Base-by-base conservation (phyloP, 306 rosid genomes). In the Hippophae rhamnoides region DNA sequence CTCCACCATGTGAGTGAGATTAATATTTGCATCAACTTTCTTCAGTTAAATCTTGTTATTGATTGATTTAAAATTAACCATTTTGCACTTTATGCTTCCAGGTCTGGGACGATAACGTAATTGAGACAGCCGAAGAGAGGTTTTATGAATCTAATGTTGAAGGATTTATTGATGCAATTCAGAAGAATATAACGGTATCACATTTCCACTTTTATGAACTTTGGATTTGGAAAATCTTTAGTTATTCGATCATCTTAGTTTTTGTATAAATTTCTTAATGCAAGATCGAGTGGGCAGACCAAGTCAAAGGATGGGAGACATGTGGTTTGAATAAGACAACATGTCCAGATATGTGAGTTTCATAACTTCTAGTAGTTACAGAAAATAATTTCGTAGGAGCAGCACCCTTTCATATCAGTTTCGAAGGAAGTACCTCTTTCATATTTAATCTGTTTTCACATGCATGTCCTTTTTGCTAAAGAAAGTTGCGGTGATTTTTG, bases 71-170 rank as follows among this genome's bases (percentile, higher is more conserved):
- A 23, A 10, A 10, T 27, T 43, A 48, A 56, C 43, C 50, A 48
- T 51, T 3, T n/a, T 10, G 52, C 23, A 13, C 13, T 8, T 9
- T 10, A 40, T 44, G 57, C 43, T 9, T 54, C 5, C 71, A 89
- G 95, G 26, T 86, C n/a, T 89, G 97, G 97, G 95, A 89, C 63
- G 31, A 10, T 61, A 82, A 58, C 80, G 87, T 90, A 63, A 72
- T 87, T 52, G 87, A 82, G 64, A 90, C 97, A 9, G 75, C 84
- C 41, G 70, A 84, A 66, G 81, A 70, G 67, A 77, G 82, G 55
- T 82, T 79, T 69, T 81, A 79, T 6, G 53, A 74, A 42, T 66
- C 75, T 4, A 71, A 83, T 60, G 61, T 79, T n/a, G 74, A 52
- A 1, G 77, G 67, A 13, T 68, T 81, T 40, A 43, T 75, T 13